phyloP scores from a whole-genome alignment of 768 basidiomycete species.

The Amanita pseudoporphyria region DNA sequence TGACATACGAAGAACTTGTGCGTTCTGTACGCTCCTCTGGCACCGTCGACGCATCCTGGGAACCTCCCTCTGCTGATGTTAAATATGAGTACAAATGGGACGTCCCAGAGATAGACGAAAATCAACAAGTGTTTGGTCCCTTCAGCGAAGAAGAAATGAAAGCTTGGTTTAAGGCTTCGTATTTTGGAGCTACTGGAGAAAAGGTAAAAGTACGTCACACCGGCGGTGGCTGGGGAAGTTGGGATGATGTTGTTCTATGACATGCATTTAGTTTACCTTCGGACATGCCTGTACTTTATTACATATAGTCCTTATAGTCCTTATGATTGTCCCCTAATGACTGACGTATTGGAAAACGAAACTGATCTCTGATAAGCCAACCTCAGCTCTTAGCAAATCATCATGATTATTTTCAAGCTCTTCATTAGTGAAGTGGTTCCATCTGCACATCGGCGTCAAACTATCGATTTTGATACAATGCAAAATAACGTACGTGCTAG shows the following conservation, averaged over 20 bases:
- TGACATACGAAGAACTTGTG: slow-evolving; percentile 79
- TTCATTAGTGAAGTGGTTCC: slow-evolving; percentile 93
- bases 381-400: slow-evolving; percentile 86
- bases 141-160: slow-evolving; percentile 74
- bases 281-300: slow-evolving; percentile 11
- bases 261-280: slow-evolving; percentile 5
- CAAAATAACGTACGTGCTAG: slow-evolving; percentile 73
- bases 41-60: slow-evolving; percentile 57
- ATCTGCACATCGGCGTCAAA: slow-evolving; percentile 36
- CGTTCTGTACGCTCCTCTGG: slow-evolving; percentile 67
- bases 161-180: slow-evolving; percentile 70
- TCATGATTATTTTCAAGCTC: slow-evolving; percentile 92
- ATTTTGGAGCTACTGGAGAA: slow-evolving; percentile 72
- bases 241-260: slow-evolving; percentile 56
- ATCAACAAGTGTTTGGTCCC: slow-evolving; percentile 63
- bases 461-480: neutral
- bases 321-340: slow-evolving; percentile 25
- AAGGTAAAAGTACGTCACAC: slow-evolving; percentile 64
- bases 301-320: slow-evolving; percentile 11
- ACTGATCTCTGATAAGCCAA: slow-evolving; percentile 74
- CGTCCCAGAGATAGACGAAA: slow-evolving; percentile 34
- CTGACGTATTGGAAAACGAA: slow-evolving; percentile 97
- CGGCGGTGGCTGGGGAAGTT: slow-evolving; percentile 65
- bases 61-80: slow-evolving; percentile 65
- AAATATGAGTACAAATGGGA: slow-evolving; percentile 83